Evolutionary conservation across 352 stramenopile species (phyloP).

Genomic region (Phytophthora vignae): DNA sequence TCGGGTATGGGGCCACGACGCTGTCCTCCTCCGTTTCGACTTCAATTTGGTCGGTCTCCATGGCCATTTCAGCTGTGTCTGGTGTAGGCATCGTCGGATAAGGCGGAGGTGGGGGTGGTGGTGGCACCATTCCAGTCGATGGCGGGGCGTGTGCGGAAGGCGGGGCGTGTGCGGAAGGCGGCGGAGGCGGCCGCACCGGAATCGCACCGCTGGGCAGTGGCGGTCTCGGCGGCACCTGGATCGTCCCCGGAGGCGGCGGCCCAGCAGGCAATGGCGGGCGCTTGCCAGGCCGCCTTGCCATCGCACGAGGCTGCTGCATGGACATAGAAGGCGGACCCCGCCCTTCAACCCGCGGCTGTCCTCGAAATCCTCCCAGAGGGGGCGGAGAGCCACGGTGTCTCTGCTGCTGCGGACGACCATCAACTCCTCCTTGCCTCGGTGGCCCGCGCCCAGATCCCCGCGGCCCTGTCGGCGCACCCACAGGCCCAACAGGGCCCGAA

Average conservation of each 20-base stretch:
- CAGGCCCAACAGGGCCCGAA: slow-evolving; percentile 8
- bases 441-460: not conserved
- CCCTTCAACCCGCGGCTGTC: not conserved
- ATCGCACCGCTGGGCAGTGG: slow-evolving; percentile 57
- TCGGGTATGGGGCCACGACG: slow-evolving; percentile 19
- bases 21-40: slow-evolving; percentile 21
- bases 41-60: slow-evolving; percentile 1
- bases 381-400: slow-evolving; percentile 16
- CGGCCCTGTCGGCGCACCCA: slow-evolving; percentile 8
- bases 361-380: slow-evolving; percentile 2
- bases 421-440: slow-evolving; percentile 16
- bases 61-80: slow-evolving; percentile 1
- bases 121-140: slow-evolving; percentile 9
- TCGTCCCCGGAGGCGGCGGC: slow-evolving; percentile 63
- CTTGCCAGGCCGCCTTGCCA: slow-evolving; percentile 60
- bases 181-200: slow-evolving; percentile 49
- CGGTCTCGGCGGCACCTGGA: slow-evolving; percentile 65
- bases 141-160: too few species aligned
- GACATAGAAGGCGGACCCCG: slow-evolving; percentile 6
- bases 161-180: slow-evolving; percentile 34
- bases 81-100: not conserved
- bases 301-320: slow-evolving; percentile 21
- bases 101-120: slow-evolving; percentile 19
- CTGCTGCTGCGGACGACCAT: slow-evolving; percentile 20
- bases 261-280: slow-evolving; percentile 61